A percentile compares a stretch with the other conserved stretches of the same genome.
These are phyloP conservation scores for Cladosporium sphaerospermum DNA, from an alignment of 2,329 filamentous ascomycete genomes.

Conservation along the genomic window DNA sequence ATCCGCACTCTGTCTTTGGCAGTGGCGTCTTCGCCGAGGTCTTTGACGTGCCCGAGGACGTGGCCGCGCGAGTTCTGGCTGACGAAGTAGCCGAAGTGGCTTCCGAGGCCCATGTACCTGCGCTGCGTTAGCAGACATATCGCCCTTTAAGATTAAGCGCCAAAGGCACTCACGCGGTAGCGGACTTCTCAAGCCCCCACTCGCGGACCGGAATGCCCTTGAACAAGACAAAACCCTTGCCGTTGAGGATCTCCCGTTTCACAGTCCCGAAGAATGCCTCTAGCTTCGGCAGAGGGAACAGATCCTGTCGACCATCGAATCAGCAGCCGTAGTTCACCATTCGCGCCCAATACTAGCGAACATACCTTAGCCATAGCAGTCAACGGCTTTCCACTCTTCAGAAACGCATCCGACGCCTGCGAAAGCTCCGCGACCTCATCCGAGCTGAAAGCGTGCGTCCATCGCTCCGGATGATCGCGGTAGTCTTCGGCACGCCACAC, in stretches of 20 bases:
- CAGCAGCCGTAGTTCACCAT: conserved; percentile 14
- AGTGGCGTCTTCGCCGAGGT: conserved; percentile 69
- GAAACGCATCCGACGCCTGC: conserved; percentile 58
- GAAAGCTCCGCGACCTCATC: conserved; percentile 62
- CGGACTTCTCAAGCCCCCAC: conserved; percentile 72
- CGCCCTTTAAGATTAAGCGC: not conserved
- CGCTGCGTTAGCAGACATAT: not conserved
- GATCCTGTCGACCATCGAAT: conserved; percentile 32
- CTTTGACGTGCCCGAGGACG: conserved; percentile 81
- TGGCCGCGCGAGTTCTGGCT: conserved; percentile 77
- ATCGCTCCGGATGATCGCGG: conserved; percentile 54
- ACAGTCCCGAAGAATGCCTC: conserved; percentile 47
- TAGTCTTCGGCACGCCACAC: conserved; percentile 64
- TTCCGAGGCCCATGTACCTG: conserved; percentile 68
- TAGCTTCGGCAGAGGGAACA: conserved; percentile 56
- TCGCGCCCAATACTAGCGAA: conserved; percentile 33
- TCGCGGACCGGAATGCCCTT: conserved; percentile 68
- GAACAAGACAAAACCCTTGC: conserved; percentile 81
- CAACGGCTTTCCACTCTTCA: conserved; percentile 54
- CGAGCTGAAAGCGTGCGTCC: conserved; percentile 61
- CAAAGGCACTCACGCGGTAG: conserved; percentile 47
- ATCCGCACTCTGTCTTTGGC: conserved; percentile 80
- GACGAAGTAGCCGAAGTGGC: conserved; percentile 77
- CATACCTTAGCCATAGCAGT: conserved; percentile 54
- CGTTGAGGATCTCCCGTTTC: conserved; percentile 62